Conservation (phyloP, 225 moss, liverwort and hornwort species). For the Bryoerythrophyllum caledonicum region DNA sequence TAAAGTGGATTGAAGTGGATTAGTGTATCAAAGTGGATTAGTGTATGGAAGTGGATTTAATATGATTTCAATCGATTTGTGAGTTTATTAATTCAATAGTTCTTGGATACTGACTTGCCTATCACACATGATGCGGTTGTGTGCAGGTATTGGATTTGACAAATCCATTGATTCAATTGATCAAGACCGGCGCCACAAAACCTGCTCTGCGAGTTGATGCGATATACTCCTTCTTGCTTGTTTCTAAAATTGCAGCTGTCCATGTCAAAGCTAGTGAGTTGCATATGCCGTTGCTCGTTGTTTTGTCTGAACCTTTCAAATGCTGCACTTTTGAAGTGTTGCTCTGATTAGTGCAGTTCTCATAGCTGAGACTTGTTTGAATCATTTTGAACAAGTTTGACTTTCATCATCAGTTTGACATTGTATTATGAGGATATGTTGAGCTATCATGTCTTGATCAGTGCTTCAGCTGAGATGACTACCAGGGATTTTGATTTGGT, state of each 20-base stretch:
- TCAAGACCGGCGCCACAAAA: slow-evolving; percentile 72
- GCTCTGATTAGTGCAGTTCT: slow-evolving; percentile 5
- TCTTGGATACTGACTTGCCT: slow-evolving; percentile 15
- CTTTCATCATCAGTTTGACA: not conserved
- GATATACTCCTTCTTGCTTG: slow-evolving; percentile 76
- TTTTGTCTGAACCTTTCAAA: not conserved
- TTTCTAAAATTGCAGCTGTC: slow-evolving; percentile 71
- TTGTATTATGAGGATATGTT: not conserved
- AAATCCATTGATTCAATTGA: slow-evolving; percentile 75
- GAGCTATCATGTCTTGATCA: not conserved
- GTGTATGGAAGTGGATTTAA: not conserved
- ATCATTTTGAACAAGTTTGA: not conserved
- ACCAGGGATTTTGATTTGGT: not conserved
- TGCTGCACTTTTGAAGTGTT: slow-evolving; percentile 4
- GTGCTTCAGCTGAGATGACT: not conserved
- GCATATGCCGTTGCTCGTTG: not conserved
- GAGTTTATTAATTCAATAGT: not conserved
- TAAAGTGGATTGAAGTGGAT: too few species aligned
- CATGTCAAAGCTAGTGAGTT: slow-evolving; percentile 79
- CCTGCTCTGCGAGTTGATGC: slow-evolving; percentile 89
- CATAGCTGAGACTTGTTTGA: slow-evolving; percentile 6
- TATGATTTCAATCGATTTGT: not conserved
- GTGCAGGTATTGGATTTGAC: slow-evolving; percentile 69
- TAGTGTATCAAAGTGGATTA: too few species aligned
- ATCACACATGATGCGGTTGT: slow-evolving; percentile 20